A percentile compares a stretch with the other conserved stretches of the same genome.
Conservation (phyloP, 73 alveolate genomes). For the Paramecium biaurelia region DNA sequence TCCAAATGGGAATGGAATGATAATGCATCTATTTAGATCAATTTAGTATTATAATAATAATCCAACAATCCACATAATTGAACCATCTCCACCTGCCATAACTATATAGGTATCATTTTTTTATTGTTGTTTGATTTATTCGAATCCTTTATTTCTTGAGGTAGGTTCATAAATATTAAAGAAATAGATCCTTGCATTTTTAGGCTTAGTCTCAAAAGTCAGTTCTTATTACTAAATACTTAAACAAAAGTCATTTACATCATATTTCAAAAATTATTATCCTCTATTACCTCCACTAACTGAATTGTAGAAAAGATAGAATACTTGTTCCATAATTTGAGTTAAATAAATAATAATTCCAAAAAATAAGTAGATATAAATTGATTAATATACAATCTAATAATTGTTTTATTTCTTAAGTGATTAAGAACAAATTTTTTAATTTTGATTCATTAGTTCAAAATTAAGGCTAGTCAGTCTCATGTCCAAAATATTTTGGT, state of each 20-base stretch:
- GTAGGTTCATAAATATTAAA: not conserved
- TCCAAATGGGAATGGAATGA: slow-evolving; percentile 85
- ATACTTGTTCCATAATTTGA: not conserved
- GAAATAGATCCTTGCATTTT: not conserved
- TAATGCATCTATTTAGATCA: slow-evolving; percentile 54
- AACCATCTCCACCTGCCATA: slow-evolving; percentile 91
- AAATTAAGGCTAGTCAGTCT: not conserved
- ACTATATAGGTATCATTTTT: not conserved
- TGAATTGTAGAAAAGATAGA: slow-evolving; percentile 13
- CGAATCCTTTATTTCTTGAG: slow-evolving; percentile 11
- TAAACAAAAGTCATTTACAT: not conserved
- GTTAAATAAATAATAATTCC: not conserved
- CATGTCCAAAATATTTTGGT: not conserved
- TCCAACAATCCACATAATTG: slow-evolving; percentile 77
- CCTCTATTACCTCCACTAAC: slow-evolving; percentile 34
- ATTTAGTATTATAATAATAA: slow-evolving; percentile 63
- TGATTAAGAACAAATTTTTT: not conserved
- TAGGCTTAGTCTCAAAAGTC: not conserved
- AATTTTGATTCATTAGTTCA: not conserved
- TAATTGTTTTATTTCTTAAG: not conserved
- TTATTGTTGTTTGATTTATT: not conserved
- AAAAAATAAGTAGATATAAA: not conserved
- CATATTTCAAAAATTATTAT: not conserved
- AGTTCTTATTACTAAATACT: not conserved
- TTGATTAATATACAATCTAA: not conserved